Conservation (phyloP, 495 filamentous ascomycete genomes). For the Penicillium subrubescens region DNA sequence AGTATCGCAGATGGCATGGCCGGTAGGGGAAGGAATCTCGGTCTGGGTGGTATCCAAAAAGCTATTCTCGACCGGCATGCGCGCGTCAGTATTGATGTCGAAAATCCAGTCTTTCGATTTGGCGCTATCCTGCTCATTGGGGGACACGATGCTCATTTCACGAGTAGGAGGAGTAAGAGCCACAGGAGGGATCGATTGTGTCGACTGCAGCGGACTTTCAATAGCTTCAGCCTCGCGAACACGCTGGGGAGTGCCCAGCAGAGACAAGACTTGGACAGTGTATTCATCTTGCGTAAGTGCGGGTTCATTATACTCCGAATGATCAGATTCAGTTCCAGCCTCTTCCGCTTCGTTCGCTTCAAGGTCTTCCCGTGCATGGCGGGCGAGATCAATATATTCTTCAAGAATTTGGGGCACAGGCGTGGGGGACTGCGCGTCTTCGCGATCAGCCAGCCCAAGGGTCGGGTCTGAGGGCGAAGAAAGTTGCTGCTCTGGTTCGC, state of each 20-base stretch:
- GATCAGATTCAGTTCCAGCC: constrained; percentile 17
- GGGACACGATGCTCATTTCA: constrained; percentile 18
- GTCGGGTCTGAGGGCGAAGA: constrained; percentile 4
- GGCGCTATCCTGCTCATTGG: constrained; percentile 24
- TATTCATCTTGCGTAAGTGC: constrained; percentile 19
- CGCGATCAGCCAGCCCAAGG: constrained; percentile 8
- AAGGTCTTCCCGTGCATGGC: constrained; percentile 9
- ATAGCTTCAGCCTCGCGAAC: constrained; percentile 16
- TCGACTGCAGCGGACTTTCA: constrained; percentile 8
- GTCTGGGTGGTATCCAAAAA: constrained; percentile 15
- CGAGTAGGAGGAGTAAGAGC: constrained; percentile 20
- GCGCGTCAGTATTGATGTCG: constrained; percentile 12
- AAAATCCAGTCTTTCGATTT: constrained; percentile 8
- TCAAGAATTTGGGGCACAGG: neutral
- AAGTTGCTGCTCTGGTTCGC: neutral
- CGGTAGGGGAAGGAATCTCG: constrained; percentile 25
- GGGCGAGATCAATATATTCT: neutral
- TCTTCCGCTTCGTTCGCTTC: constrained; percentile 9
- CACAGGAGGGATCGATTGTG: constrained; percentile 17
- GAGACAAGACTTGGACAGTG: neutral
- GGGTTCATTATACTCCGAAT: constrained; percentile 25
- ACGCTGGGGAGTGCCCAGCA: constrained; percentile 22
- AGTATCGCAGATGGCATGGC: constrained; percentile 27
- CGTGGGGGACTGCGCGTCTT: neutral
- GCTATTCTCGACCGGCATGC: constrained; percentile 16